Evolutionary conservation across 768 basidiomycete species (phyloP).

Genomic region (Heimioporus sp.): DNA sequence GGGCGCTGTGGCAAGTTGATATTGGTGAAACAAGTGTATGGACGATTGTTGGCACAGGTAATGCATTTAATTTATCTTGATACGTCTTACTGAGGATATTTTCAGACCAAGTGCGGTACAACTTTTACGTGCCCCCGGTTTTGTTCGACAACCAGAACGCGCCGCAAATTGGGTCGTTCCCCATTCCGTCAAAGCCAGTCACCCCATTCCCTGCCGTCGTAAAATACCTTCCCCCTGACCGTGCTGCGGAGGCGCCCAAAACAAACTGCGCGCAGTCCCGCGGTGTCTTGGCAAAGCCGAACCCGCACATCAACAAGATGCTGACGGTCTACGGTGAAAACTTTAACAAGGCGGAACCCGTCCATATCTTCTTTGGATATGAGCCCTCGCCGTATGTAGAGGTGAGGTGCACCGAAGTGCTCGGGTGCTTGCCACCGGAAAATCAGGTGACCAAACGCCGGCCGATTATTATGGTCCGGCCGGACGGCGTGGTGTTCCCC

Average conservation of each 20-base stretch:
- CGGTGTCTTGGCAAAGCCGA: conserved; percentile 71
- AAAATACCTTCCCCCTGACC: conserved; percentile 88
- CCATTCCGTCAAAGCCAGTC: conserved; percentile 76
- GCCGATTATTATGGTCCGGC: conserved; percentile 78
- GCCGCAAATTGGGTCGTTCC: conserved; percentile 70
- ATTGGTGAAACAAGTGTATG: conserved; percentile 93
- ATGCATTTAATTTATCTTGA: conserved; percentile 18
- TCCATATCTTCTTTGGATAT: conserved; percentile 82
- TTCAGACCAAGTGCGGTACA: conserved; percentile 86
- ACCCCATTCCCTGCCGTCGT: conserved; percentile 86
- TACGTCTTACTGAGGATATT: conserved; percentile 9
- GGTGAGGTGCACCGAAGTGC: conserved; percentile 82
- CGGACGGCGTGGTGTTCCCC: conserved; percentile 87
- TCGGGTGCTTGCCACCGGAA: conserved; percentile 80
- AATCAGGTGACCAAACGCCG: conserved; percentile 63
- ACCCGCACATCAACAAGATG: conserved; percentile 75
- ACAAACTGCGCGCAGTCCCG: conserved; percentile 63
- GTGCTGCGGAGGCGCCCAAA: conserved; percentile 81
- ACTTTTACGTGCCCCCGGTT: conserved; percentile 87
- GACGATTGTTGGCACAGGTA: conserved; percentile 92
- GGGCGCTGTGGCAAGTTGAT: conserved; percentile 85
- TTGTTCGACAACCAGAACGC: conserved; percentile 79
- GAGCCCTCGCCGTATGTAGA: conserved; percentile 87
- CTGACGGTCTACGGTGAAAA: conserved; percentile 88
- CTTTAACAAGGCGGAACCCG: conserved; percentile 79